Conservation (phyloP, 306 rosid genomes). For the Abrus precatorius region DNA sequence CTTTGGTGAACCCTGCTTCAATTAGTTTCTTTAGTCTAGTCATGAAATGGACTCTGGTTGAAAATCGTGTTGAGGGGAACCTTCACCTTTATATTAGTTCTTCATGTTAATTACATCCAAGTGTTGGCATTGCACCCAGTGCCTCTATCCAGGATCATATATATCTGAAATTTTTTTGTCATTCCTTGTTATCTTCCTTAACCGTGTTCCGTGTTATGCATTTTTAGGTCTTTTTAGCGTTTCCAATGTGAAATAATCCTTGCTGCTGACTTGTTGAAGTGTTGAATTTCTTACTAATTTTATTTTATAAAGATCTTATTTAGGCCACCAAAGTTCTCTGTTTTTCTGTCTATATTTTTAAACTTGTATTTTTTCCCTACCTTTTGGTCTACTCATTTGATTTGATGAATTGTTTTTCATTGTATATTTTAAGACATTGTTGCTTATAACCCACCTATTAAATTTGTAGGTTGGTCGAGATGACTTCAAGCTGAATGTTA, state of each 20-base stretch:
- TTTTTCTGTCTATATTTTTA: constrained; percentile 22
- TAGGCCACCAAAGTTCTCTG: background rate
- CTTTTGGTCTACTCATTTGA: constrained; percentile 29
- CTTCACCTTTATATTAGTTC: background rate
- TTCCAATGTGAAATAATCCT: background rate
- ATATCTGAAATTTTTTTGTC: background rate
- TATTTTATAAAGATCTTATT: background rate
- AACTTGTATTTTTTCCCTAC: background rate
- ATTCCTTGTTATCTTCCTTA: background rate
- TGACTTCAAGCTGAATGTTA: constrained; percentile 81
- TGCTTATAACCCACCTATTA: constrained; percentile 36
- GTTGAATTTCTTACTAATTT: background rate
- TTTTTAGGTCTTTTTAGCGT: constrained; percentile 8
- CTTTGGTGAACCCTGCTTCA: constrained; percentile 12
- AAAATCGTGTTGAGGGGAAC: background rate
- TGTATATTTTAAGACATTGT: constrained; percentile 21
- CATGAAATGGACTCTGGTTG: constrained; percentile 27
- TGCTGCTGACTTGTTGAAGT: constrained; percentile 6
- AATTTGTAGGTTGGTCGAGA: constrained; percentile 82
- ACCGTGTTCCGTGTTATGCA: background rate
- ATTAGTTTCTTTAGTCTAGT: constrained; percentile 15
- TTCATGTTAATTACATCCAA: constrained; percentile 28
- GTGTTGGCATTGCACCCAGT: constrained; percentile 9
- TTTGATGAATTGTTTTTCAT: constrained; percentile 31
- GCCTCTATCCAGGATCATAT: constrained; percentile 4